phyloP scores from a whole-genome alignment of 192 early-diverging fungal species.

The Umbelopsis ramanniana region DNA sequence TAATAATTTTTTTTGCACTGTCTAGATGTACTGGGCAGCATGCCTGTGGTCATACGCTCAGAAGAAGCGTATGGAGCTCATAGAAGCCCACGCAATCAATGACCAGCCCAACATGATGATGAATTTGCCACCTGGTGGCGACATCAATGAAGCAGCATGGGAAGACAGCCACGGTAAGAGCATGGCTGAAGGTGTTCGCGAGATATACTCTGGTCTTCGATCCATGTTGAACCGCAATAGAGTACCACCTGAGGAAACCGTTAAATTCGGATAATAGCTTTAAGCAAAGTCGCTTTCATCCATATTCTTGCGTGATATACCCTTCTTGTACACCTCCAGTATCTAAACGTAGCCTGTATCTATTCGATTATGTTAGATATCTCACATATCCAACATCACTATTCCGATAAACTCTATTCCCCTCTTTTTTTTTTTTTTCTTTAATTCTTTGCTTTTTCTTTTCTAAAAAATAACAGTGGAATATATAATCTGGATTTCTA shows the following conservation, averaged over 20 bases:
- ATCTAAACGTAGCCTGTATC: not conserved
- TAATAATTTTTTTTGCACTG: too few species aligned
- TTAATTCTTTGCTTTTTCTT: too few species aligned
- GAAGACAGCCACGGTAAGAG: not conserved
- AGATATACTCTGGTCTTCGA: conserved; percentile 10
- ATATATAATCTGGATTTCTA: too few species aligned
- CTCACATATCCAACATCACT: too few species aligned
- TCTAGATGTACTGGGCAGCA: conserved; percentile 25
- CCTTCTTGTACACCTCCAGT: not conserved
- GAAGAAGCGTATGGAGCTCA: conserved; percentile 9
- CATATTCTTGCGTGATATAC: not conserved
- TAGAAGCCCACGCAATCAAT: not conserved
- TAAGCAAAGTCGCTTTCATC: not conserved
- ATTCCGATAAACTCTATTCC: too few species aligned
- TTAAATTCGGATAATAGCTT: not conserved
- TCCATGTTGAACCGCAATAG: conserved; percentile 3
- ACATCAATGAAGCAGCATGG: not conserved
- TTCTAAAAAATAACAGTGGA: too few species aligned
- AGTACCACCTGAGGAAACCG: not conserved
- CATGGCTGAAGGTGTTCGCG: conserved; percentile 12
- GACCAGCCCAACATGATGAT: conserved; percentile 7
- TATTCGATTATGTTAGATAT: conserved; percentile 2
- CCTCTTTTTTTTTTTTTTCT: too few species aligned
- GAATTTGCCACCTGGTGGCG: not conserved
- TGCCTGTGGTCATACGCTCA: conserved; percentile 30